A percentile compares a stretch with the other conserved stretches of the same genome.
phyloP scores from a whole-genome alignment of 306 rosid genomes.

The Hippophae rhamnoides region DNA sequence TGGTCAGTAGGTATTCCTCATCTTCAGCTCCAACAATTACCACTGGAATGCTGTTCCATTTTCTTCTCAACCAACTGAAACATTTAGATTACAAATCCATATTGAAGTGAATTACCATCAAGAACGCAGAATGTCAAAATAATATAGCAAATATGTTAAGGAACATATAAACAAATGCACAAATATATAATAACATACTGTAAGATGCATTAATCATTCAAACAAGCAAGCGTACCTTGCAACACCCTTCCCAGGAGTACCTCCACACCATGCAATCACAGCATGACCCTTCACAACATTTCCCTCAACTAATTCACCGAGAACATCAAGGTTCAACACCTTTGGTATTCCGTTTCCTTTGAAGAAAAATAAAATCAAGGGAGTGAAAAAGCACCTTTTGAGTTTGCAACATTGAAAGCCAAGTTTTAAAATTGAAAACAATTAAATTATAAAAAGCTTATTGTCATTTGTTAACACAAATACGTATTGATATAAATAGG shows the following conservation, averaged over 20 bases:
- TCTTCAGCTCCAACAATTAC: constrained; percentile 92
- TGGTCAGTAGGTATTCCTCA: constrained; percentile 59
- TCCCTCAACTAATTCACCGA: constrained; percentile 85
- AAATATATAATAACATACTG: neutral
- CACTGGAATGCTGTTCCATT: constrained; percentile 91
- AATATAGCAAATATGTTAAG: neutral
- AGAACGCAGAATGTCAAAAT: neutral
- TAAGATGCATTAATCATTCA: neutral
- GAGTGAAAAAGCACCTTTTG: constrained; percentile 8
- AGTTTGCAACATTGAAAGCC: neutral
- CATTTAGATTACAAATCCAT: constrained; percentile 9
- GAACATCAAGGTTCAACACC: constrained; percentile 73
- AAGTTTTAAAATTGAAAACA: too few species aligned
- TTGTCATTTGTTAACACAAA: too few species aligned
- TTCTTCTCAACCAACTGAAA: constrained; percentile 90
- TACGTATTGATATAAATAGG: too few species aligned
- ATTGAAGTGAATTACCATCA: constrained; percentile 2
- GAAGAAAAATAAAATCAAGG: constrained; percentile 6
- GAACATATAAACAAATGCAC: neutral
- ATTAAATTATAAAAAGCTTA: too few species aligned
- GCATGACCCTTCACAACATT: constrained; percentile 61
- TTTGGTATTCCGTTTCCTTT: constrained; percentile 82
- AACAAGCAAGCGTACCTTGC: constrained; percentile 60
- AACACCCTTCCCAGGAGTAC: constrained; percentile 90
- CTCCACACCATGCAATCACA: constrained; percentile 94